Evolutionary conservation across 345 rosid species (phyloP).

Genomic region (Eutrema yunnanense): DNA sequence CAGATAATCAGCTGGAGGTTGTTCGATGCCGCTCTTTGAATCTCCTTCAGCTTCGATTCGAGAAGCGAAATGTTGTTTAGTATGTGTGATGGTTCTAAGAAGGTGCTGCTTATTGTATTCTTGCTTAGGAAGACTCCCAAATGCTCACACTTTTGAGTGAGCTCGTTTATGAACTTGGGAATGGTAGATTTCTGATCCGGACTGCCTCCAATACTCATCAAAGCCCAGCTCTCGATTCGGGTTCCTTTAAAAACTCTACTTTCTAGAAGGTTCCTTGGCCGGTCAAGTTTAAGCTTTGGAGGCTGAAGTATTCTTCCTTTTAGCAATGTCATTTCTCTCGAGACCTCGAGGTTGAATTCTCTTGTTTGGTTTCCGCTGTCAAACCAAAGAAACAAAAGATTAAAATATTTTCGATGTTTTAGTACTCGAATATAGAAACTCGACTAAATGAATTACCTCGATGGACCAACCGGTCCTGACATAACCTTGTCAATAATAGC

Average conservation of each 20-base stretch:
- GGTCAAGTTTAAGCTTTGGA: constrained; percentile 88
- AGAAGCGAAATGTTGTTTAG: constrained; percentile 69
- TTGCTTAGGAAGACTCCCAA: constrained; percentile 76
- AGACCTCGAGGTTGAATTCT: constrained; percentile 72
- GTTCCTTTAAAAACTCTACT: constrained; percentile 72
- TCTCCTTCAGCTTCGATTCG: constrained; percentile 69
- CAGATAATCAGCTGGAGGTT: constrained; percentile 79
- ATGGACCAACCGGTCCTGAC: constrained; percentile 79
- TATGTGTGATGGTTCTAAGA: constrained; percentile 62
- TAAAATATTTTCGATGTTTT: not conserved
- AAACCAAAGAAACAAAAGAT: constrained; percentile 22
- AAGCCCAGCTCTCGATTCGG: constrained; percentile 74
- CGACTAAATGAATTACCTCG: constrained; percentile 47
- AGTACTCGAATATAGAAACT: not conserved
- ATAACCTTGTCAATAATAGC: constrained; percentile 70
- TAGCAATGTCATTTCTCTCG: constrained; percentile 77
- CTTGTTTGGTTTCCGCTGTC: constrained; percentile 61
- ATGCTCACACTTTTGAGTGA: constrained; percentile 85
- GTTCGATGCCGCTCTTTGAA: constrained; percentile 56
- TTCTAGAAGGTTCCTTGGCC: constrained; percentile 75
- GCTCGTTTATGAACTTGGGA: constrained; percentile 71
- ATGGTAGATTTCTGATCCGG: constrained; percentile 65
- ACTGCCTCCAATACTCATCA: constrained; percentile 84
- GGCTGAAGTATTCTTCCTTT: constrained; percentile 86
- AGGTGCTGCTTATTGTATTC: constrained; percentile 48